Percentiles rank a stretch among this genome's conserved stretches.
Conservation (phyloP, 2,329 filamentous ascomycete species). For the Aspergillus arachidicola region DNA sequence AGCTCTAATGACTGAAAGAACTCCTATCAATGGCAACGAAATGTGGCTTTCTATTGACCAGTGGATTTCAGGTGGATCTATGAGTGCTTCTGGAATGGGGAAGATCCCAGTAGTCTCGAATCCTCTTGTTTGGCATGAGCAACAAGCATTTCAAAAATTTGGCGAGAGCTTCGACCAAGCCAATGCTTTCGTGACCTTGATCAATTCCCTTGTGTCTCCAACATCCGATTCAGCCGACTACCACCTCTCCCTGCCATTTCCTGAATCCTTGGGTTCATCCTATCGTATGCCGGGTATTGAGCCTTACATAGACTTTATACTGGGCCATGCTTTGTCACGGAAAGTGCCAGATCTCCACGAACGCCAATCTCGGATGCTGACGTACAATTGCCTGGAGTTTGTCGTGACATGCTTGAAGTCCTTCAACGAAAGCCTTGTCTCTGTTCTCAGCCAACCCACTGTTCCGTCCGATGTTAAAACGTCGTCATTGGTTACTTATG, state of each 20-base stretch:
- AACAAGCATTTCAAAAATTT: slow-evolving; percentile 72
- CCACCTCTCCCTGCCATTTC: slow-evolving; percentile 80
- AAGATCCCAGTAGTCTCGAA: slow-evolving; percentile 48
- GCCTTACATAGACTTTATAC: slow-evolving; percentile 86
- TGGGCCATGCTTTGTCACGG: slow-evolving; percentile 75
- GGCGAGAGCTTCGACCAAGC: slow-evolving; percentile 81
- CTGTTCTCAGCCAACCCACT: slow-evolving; percentile 78
- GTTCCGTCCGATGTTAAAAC: slow-evolving; percentile 73
- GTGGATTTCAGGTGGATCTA: slow-evolving; percentile 67
- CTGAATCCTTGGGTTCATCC: slow-evolving; percentile 76
- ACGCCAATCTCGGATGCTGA: slow-evolving; percentile 71
- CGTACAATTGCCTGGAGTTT: slow-evolving; percentile 81
- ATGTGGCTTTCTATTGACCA: slow-evolving; percentile 82
- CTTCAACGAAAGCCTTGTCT: slow-evolving; percentile 92
- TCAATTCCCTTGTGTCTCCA: slow-evolving; percentile 72
- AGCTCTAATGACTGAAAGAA: slow-evolving; percentile 75
- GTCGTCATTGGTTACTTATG: slow-evolving; percentile 76
- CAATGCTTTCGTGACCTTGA: slow-evolving; percentile 77
- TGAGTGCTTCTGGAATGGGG: slow-evolving; percentile 47
- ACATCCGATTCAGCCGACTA: slow-evolving; percentile 50
- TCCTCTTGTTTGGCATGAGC: slow-evolving; percentile 47
- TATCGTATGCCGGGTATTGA: slow-evolving; percentile 86
- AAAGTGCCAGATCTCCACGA: slow-evolving; percentile 68
- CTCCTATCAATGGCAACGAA: slow-evolving; percentile 64
- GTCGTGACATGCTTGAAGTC: slow-evolving; percentile 75